These are phyloP conservation scores for Hemisphaericaspora nanyangensis DNA, from an alignment of 805 yeast species.

Conservation along the genomic window DNA sequence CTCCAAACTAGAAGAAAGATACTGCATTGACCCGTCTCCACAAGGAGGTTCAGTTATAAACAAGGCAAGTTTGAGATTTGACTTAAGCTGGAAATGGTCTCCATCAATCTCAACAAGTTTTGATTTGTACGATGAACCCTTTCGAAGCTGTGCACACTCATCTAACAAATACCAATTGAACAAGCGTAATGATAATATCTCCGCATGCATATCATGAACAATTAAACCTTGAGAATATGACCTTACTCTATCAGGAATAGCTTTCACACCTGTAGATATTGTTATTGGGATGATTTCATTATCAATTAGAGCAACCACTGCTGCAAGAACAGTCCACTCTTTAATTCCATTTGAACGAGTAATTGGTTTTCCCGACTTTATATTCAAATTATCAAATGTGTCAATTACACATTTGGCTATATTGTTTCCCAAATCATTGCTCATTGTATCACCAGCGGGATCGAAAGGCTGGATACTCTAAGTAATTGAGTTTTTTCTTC, in stretches of 20 bases:
- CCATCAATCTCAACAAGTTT: slow-evolving; percentile 13
- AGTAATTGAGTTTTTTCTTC: no score
- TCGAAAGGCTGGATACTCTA: no score
- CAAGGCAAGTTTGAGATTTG: slow-evolving; percentile 47
- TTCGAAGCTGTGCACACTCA: slow-evolving; percentile 32
- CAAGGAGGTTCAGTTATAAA: slow-evolving; percentile 80
- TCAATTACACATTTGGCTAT: slow-evolving; percentile 24
- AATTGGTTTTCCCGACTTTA: slow-evolving; percentile 54
- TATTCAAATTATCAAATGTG: slow-evolving; percentile 25
- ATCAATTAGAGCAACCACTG: slow-evolving; percentile 48
- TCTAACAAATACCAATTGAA: slow-evolving; percentile 60
- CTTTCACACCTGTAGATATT: slow-evolving; percentile 80
- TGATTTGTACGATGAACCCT: slow-evolving; percentile 11
- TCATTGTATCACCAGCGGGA: no score
- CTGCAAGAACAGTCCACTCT: slow-evolving; percentile 87
- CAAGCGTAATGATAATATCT: slow-evolving; percentile 65
- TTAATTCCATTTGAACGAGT: slow-evolving; percentile 56
- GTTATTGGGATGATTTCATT: slow-evolving; percentile 36
- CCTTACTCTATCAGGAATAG: slow-evolving; percentile 54
- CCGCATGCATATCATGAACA: slow-evolving; percentile 91
- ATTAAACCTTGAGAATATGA: slow-evolving; percentile 51
- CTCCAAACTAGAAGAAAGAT: slow-evolving; percentile 14
- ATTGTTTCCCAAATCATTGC: slow-evolving; percentile 10
- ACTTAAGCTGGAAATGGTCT: slow-evolving; percentile 26
- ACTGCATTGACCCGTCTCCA: slow-evolving; percentile 78